phyloP scores from a whole-genome alignment of 1,284 basidiomycete genomes.

The Puccinia hordei region DNA sequence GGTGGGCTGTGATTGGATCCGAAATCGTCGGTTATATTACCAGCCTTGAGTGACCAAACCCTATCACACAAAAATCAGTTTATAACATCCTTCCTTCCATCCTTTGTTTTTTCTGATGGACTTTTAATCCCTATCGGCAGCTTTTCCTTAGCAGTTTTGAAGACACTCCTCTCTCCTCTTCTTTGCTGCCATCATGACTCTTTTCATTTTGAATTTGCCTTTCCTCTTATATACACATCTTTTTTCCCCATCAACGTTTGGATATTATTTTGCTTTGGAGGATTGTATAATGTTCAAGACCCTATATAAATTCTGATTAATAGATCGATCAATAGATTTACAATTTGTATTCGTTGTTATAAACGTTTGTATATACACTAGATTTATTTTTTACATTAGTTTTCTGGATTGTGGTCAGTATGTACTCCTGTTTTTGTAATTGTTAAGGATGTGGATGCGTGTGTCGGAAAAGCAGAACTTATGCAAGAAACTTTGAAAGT shows the following conservation, averaged over 20 bases:
- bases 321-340: background rate
- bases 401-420: too few relatives aligned
- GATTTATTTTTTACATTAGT: too few relatives aligned
- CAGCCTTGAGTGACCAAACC: background rate
- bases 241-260: background rate
- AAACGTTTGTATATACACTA: too few relatives aligned
- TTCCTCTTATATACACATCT: background rate
- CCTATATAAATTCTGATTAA: background rate
- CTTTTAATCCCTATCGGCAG: background rate
- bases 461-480: too few relatives aligned
- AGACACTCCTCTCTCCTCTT: too few relatives aligned
- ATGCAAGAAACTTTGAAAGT: too few relatives aligned
- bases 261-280: background rate
- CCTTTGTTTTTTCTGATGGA: background rate
- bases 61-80: background rate
- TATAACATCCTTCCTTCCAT: background rate
- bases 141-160: too few relatives aligned
- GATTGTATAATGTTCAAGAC: background rate
- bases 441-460: too few relatives aligned
- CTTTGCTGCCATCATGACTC: too few relatives aligned
- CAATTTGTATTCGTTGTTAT: too few relatives aligned
- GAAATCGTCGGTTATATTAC: background rate
- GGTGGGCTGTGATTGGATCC: constrained; percentile 43
- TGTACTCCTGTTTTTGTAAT: too few relatives aligned
- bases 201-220: too few relatives aligned